phyloP scores from a whole-genome alignment of 768 basidiomycete species.

The Hygrophoropsis aurantiaca region DNA sequence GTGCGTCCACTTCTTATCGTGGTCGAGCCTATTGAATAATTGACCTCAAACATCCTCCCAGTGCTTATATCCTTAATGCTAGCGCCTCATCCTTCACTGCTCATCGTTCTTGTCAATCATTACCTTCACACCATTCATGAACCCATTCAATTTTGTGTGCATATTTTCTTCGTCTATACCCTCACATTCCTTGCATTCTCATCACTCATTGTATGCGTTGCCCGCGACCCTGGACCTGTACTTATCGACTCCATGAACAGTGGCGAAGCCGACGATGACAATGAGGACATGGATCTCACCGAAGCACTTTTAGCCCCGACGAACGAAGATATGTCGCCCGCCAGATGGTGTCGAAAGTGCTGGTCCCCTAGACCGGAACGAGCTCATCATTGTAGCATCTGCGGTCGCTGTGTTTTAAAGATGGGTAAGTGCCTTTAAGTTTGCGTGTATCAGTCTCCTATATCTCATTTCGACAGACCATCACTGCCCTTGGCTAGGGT shows the following conservation, averaged over 20 bases:
- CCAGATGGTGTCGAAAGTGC: conserved; percentile 77
- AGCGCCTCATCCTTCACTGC: conserved; percentile 72
- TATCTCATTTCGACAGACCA: conserved; percentile 54
- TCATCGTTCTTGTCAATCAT: conserved; percentile 66
- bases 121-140: conserved; percentile 56
- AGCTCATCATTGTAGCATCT: conserved; percentile 74
- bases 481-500: conserved; percentile 83
- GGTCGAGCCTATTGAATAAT: conserved; percentile 19
- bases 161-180: conserved; percentile 60
- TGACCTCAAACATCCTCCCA: conserved; percentile 16
- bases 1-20: conserved; percentile 34
- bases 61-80: conserved; percentile 57
- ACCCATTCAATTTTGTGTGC: conserved; percentile 46
- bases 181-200: conserved; percentile 70
- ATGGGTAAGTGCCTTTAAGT: conserved; percentile 57
- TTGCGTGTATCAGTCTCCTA: background rate
- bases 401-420: conserved; percentile 79
- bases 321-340: conserved; percentile 52
- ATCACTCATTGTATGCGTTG: conserved; percentile 71
- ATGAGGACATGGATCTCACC: conserved; percentile 47
- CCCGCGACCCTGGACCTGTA: conserved; percentile 74
- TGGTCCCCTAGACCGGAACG: conserved; percentile 80
- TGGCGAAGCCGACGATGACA: conserved; percentile 26
- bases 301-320: conserved; percentile 58
- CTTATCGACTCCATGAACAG: conserved; percentile 18